A percentile compares a stretch with the other conserved stretches of the same genome.
These are phyloP conservation scores for Ceriops decandra DNA, from an alignment of 345 rosid species.

Conservation along the genomic window DNA sequence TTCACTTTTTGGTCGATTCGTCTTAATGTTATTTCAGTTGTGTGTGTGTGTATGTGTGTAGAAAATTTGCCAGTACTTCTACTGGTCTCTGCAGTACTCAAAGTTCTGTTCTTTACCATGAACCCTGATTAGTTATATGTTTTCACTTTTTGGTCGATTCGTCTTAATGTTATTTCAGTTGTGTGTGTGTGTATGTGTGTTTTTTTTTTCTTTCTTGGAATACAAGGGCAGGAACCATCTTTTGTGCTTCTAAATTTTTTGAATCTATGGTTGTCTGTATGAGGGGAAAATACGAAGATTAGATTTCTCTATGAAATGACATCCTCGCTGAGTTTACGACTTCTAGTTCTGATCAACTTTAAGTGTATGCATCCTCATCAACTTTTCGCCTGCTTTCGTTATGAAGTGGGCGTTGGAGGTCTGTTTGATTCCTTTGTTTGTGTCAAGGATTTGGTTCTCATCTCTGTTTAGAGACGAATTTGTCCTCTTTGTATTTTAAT, in stretches of 20 bases:
- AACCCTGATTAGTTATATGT: neutral
- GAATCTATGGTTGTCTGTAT: too few relatives aligned
- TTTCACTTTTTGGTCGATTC: neutral
- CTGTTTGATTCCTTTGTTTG: neutral
- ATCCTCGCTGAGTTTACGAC: neutral
- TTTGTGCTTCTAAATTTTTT: too few relatives aligned
- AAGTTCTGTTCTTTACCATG: constrained; percentile 34
- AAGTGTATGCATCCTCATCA: too few relatives aligned
- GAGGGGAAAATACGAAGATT: neutral
- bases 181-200: neutral
- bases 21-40: neutral
- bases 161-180: neutral
- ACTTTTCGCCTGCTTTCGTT: neutral
- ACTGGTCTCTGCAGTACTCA: constrained; percentile 84
- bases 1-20: neutral
- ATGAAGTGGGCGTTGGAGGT: neutral
- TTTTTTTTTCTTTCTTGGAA: neutral
- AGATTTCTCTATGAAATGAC: neutral
- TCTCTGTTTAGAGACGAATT: neutral
- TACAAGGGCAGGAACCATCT: too few relatives aligned
- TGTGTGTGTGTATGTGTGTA: constrained; percentile 18
- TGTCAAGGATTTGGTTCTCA: neutral
- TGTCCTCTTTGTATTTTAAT: neutral
- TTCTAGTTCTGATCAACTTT: neutral
- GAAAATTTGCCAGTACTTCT: constrained; percentile 87